Percentiles rank a stretch among this genome's conserved stretches.
phyloP scores from a whole-genome alignment of 805 yeast genomes.

The Metschnikowia lachancei region DNA sequence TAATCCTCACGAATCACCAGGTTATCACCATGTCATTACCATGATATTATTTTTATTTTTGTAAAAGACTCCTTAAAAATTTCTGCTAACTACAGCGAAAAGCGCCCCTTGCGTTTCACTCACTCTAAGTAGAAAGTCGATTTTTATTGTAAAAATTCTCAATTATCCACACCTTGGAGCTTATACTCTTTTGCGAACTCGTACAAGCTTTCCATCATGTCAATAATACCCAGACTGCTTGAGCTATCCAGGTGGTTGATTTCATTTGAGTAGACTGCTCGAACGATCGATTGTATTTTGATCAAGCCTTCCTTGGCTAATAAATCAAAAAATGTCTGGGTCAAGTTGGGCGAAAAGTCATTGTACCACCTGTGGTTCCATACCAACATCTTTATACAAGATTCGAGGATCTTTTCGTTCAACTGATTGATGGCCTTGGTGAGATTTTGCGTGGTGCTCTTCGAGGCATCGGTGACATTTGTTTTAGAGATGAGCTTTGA shows the following conservation, averaged over 20 bases:
- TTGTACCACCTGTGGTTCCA: slow-evolving; percentile 98
- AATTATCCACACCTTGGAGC: slow-evolving; percentile 41
- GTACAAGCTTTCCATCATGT: slow-evolving; percentile 53
- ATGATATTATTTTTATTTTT: too few relatives aligned
- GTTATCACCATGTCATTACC: too few relatives aligned
- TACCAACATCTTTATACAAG: slow-evolving; percentile 76
- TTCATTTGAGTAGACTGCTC: slow-evolving; percentile 55
- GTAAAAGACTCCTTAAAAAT: too few relatives aligned
- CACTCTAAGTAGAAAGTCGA: not conserved
- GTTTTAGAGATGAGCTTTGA: slow-evolving; percentile 31
- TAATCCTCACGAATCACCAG: too few relatives aligned
- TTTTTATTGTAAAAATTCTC: not conserved
- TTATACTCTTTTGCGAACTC: slow-evolving; percentile 45
- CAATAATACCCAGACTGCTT: slow-evolving; percentile 47
- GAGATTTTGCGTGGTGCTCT: slow-evolving; percentile 29
- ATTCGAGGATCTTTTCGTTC: slow-evolving; percentile 61
- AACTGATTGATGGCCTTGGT: slow-evolving; percentile 41
- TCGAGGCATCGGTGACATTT: slow-evolving; percentile 10
- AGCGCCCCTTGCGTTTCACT: too few relatives aligned
- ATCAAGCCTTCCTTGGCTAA: slow-evolving; percentile 76
- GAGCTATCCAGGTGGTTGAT: slow-evolving; percentile 21
- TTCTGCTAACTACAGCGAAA: too few relatives aligned
- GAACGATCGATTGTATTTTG: slow-evolving; percentile 69
- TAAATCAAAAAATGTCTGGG: slow-evolving; percentile 55
- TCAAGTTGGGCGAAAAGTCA: slow-evolving; percentile 74